These are phyloP conservation scores for Calonectria honghensis DNA, from an alignment of 2,329 filamentous ascomycete genomes.

Conservation along the genomic window DNA sequence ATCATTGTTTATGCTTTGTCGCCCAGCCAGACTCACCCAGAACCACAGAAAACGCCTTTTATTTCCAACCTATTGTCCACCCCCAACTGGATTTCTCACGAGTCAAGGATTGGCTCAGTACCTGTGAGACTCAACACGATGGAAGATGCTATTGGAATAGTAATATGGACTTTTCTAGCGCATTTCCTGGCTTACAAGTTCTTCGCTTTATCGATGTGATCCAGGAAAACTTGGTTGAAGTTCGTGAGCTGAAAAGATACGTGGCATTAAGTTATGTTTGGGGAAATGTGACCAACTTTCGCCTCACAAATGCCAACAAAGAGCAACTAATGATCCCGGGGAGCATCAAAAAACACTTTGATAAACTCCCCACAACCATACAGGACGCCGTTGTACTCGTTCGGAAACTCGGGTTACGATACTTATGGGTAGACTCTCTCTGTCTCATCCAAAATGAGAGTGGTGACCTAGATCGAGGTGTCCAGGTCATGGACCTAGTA, in stretches of 20 bases:
- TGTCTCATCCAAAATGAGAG: constrained; percentile 6
- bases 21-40: no score
- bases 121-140: no score
- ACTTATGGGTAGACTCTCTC: constrained; percentile 22
- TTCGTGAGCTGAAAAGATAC: background rate
- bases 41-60: no score
- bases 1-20: no score
- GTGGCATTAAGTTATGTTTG: constrained; percentile 43
- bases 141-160: no score
- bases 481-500: constrained; percentile 38
- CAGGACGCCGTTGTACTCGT: constrained; percentile 13
- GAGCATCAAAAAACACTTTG: background rate
- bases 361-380: background rate
- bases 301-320: constrained; percentile 35
- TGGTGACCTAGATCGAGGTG: background rate
- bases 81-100: no score
- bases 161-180: background rate
- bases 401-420: background rate
- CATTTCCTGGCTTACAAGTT: constrained; percentile 29
- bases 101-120: no score
- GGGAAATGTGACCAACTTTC: constrained; percentile 33
- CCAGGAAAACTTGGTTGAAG: constrained; percentile 19
- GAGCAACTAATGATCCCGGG: constrained; percentile 3
- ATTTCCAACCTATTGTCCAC: no score
- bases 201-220: constrained; percentile 26